A percentile compares a stretch with the other conserved stretches of the same genome.
Conservation (phyloP, 805 yeast genomes). For the Metschnikowia chrysomelidarum region DNA sequence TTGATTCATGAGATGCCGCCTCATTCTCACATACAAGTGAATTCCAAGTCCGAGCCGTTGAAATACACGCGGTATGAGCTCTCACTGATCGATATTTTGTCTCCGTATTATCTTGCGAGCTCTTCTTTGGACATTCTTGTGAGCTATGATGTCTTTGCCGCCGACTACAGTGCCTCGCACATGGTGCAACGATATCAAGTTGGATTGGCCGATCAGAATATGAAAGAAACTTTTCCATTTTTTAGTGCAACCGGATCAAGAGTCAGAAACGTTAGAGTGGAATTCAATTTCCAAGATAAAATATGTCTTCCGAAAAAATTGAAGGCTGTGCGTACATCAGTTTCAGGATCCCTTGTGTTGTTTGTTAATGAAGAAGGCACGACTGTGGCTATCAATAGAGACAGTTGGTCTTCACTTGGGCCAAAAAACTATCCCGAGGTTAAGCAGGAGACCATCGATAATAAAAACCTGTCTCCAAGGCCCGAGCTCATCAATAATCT, state of each 20-base stretch:
- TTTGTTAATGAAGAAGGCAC: slow-evolving; percentile 43
- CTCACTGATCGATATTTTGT: slow-evolving; percentile 38
- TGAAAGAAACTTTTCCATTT: slow-evolving; percentile 31
- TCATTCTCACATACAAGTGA: slow-evolving; percentile 5
- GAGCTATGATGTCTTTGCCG: slow-evolving; percentile 30
- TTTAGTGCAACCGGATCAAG: slow-evolving; percentile 21
- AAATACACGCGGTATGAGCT: slow-evolving; percentile 2
- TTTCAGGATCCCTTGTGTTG: slow-evolving; percentile 40
- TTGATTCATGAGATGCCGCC: slow-evolving; percentile 30
- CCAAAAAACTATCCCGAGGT: not conserved
- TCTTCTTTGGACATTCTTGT: slow-evolving; percentile 48
- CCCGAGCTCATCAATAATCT: slow-evolving; percentile 41
- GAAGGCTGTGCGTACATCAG: slow-evolving; percentile 31
- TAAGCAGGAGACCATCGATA: not conserved
- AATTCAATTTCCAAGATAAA: slow-evolving; percentile 28
- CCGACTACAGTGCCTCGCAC: slow-evolving; percentile 17
- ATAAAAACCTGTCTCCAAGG: not conserved
- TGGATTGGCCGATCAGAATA: slow-evolving; percentile 19
- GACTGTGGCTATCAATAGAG: slow-evolving; percentile 45
- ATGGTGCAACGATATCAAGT: slow-evolving; percentile 31
- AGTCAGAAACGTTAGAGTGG: slow-evolving; percentile 9
- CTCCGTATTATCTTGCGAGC: slow-evolving; percentile 43
- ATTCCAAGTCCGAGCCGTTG: not conserved
- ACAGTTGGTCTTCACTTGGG: slow-evolving; percentile 22
- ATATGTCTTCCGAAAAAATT: slow-evolving; percentile 25